Base-by-base conservation (phyloP, 805 yeast species). In the Pichia eremophila region DNA sequence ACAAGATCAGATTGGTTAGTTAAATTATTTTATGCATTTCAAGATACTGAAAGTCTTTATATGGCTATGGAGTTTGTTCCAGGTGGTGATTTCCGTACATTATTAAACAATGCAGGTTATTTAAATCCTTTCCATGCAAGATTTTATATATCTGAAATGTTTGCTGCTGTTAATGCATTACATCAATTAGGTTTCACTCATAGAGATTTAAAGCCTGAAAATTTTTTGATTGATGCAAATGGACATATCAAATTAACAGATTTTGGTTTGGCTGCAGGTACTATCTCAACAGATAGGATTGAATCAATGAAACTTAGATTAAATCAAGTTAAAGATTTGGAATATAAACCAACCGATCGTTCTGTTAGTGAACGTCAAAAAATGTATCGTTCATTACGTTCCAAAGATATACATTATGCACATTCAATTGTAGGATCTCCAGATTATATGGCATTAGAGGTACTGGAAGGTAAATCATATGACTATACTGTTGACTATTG, bases 51-150 rank as follows among this genome's bases (percentile, higher is more conserved):
- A 52, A 85, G 85, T 60, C 85, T 93, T 31, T 93, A 87, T 58
- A 72, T 93, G 60, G 99, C 99, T 2, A 93, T 93, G 99, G 99
- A 93, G 64, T 93, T 86, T 65, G 99, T 93, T n/a, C 97, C 99
- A 9, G 99, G 99, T 50, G 99, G 99, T 46, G 99, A 93, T 63
- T 93, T 87, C 71, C 81, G 99, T 62, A 93, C 99, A 0, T 69
- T 93, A 51, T 76, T 93, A 54, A 90, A 89, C 65, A 91, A 90
- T 63, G 91, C 98, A 7, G 96, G 96, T 35, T 85, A 85, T 49
- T 71, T 93, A 56, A 85, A 87, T 51, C 95, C 98, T 2, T 89
- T 95, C 4, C 99, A 93, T 62, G 95, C 98, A 0, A 77, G 98
- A 50, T 93, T 93, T 68, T 93, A 93, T 64, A 78, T 93, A 54